Evolutionary conservation across 345 rosid genomes (phyloP), one percentile per base, ranked within the genome.

Genomic region (Punica granatum): DNA sequence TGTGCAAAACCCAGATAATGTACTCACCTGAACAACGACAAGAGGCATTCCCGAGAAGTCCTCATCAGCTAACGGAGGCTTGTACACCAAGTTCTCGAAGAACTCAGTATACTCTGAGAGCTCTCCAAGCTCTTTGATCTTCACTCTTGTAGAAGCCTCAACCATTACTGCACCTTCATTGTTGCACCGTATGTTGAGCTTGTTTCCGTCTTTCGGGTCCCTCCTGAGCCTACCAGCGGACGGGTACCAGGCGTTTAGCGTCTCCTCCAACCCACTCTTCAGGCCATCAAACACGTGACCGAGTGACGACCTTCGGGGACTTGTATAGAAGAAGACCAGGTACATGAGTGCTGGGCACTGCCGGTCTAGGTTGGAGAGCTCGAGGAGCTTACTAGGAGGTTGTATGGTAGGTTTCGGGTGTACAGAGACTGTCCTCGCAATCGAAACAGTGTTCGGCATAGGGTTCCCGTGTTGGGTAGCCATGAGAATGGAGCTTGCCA

Each of bases 311-410:
- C 21, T 53, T 25, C 31, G 28, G 5, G 59, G 59, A 23, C 30
- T 53, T 25, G 31, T 53, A 81, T 84, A 84, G 73, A 88, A 84
- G 79, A 88, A 82, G 60, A 85, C 86, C 42, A 81, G 56, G 77
- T 82, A 82, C 93, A 85, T 82, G 60, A 78, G 88, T 54, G 67
- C 42, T 18, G 92, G 88, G 76, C 90, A 85, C 67, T 88, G 92
- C 72, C 90, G 73, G 77, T 88, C 92, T 77, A 88, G 78, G 71
- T 80, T 80, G 28, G 92, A 85, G 35, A 83, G 82, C 48, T 46
- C 77, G 42, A 87, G 72, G 60, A 73, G 62, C 70, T 72, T 69
- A 23, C 34, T 76, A 28, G 80, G 80, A 49, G 46, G 65, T 21
- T 61, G 37, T 32, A 63, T 35, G 59, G 30, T 30, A 30, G 11